Base-by-base conservation (phyloP, 1,284 basidiomycete genomes). In the Hymenochaete sp. region DNA sequence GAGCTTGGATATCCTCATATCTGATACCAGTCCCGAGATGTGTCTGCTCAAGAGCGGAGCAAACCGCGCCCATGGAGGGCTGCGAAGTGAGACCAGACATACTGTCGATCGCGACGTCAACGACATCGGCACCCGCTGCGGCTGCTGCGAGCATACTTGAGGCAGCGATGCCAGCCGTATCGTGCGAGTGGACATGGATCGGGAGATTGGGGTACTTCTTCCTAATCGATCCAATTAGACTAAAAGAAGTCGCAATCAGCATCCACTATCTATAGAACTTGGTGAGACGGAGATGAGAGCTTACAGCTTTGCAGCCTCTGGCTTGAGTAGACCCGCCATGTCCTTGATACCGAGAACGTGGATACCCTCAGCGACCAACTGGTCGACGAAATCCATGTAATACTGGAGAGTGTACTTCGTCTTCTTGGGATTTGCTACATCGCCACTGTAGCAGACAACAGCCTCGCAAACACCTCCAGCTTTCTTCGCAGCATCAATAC, bases 141-240 rank as follows among this genome's bases (percentile, higher is more conserved):
- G 96, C 96, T 43, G 82, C 83, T 9, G 96, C 95, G 51, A 99
- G 68, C 96, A 98, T 98, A 59, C 85, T 92, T 16, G 96, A 89
- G 37, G 92, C 75, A 38, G 96, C 91, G 59, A 99, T 98, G 68
- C 96, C 96, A 48, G 96, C 96, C 25, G 96, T 99, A 68, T 99
- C 96, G 68, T 99, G 96, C 32, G 96, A 98, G 73, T 99, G 96
- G 36, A 99, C 93, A 65, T 99, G 96, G 64, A 99, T 98, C 33
- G 95, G 93, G 51, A 99, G 78, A 64, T 98, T 92, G 31, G 96
- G 96, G 68, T 98, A 89, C 59, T 88, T 93, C 70, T 91, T 79
- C 63, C 96, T 83, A 65, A 99, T 93, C 19, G 92, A 83, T 54
- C 91, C 84, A 58, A 99, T 81, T 55, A 99, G 84, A 35, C 84